Percentiles rank a stretch among this genome's conserved stretches.
Conservation (phyloP, 2,329 filamentous ascomycete genomes). For the Microascus cirrosus region DNA sequence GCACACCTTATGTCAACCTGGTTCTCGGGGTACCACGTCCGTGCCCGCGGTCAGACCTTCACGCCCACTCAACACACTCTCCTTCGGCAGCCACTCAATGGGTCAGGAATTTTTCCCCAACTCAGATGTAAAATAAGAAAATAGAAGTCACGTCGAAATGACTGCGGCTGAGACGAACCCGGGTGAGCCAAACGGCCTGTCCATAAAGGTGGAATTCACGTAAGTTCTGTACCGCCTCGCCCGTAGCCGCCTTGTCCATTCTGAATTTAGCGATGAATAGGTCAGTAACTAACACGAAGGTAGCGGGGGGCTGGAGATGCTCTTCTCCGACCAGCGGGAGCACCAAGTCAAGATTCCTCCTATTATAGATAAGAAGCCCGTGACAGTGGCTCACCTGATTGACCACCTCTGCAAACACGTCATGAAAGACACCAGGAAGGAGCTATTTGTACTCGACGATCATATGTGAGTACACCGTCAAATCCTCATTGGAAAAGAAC, state of each 20-base stretch:
- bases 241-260: conserved; percentile 6
- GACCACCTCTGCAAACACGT: conserved; percentile 65
- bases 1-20: background rate
- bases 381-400: conserved; percentile 68
- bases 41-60: background rate
- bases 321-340: conserved; percentile 74
- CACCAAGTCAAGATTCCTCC: conserved; percentile 60
- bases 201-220: conserved; percentile 63
- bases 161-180: background rate
- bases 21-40: background rate
- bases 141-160: background rate
- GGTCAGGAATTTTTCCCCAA: background rate
- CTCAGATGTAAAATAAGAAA: background rate
- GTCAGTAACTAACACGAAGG: background rate
- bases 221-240: conserved; percentile 16
- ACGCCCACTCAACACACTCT: background rate
- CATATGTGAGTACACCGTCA: conserved; percentile 58
- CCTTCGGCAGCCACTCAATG: background rate
- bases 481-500: background rate
- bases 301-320: conserved; percentile 86
- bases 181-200: conserved; percentile 23
- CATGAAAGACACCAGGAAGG: conserved; percentile 77
- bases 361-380: conserved; percentile 44
- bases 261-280: background rate
- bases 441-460: conserved; percentile 79